A percentile compares a stretch with the other conserved stretches of the same genome.
These are phyloP conservation scores for Datura wrightii DNA, from an alignment of 257 asterid species.

Conservation along the genomic window DNA sequence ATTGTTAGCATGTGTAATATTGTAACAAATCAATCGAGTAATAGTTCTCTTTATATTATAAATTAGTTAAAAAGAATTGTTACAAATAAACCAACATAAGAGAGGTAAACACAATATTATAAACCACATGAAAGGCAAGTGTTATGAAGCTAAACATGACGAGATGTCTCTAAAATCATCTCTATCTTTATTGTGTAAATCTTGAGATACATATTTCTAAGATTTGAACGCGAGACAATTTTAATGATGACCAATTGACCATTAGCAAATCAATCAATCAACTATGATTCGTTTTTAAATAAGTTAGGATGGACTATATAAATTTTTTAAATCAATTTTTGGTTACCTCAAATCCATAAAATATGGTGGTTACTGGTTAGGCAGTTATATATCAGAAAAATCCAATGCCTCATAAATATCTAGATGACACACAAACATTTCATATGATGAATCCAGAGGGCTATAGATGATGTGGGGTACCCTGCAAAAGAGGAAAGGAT, in stretches of 20 bases:
- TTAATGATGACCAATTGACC: background rate
- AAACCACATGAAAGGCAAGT: too few species aligned
- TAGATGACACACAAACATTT: background rate
- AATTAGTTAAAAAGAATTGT: too few species aligned
- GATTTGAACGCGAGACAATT: background rate
- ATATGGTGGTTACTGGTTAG: too few species aligned
- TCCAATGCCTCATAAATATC: conserved; percentile 18
- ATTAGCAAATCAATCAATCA: background rate
- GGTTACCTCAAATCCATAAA: background rate
- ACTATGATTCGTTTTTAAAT: background rate
- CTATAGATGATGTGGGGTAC: background rate
- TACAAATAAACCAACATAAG: too few species aligned
- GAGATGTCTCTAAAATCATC: too few species aligned
- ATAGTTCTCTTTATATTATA: too few species aligned
- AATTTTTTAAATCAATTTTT: background rate
- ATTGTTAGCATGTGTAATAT: too few species aligned
- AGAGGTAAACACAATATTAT: too few species aligned
- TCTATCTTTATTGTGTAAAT: too few species aligned
- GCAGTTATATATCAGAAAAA: background rate
- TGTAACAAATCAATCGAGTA: too few species aligned
- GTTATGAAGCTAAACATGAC: too few species aligned
- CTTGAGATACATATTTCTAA: too few species aligned
- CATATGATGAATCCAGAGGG: conserved; percentile 5
- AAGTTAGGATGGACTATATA: background rate
- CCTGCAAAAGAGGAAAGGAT: background rate